Base-by-base conservation (phyloP, 2,329 filamentous ascomycete species). In the Orbilia blumenaviensis region DNA sequence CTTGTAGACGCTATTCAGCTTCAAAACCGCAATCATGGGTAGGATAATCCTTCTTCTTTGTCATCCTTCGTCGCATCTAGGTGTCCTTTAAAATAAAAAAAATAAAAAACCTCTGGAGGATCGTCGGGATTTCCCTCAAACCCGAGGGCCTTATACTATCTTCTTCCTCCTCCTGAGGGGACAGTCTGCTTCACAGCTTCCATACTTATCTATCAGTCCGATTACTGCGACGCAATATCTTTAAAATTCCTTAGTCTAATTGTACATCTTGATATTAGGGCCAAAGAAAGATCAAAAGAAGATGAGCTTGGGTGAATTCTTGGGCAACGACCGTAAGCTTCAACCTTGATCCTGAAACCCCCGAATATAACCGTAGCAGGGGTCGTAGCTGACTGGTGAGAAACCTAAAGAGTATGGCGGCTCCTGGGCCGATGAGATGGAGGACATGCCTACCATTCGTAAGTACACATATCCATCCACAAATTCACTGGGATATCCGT, bases 391-490 rank as follows among this genome's bases (percentile, higher is more conserved):
- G n/a, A 46, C 38, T 32, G 14, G 38, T 56, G 36, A 66, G n/a
- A 2, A 21, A 25, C 14, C 1, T 23, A 44, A 77, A 78, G 78
- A 66, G 81, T 87, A 90, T 82, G 93, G n/a, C n/a, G n/a, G 94
- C 6, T 98, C 95, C 80, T 99, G 95, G 95, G 95, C 95, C 81
- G 96, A 99, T 85, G 95, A 99, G 84, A 97, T 99, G 86, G 95
- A 99, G 85, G 93, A 97, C 82, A 86, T 87, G 84, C 88, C 88
- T 78, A 88, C 92, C 79, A 88, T 89, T 84, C 86, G 92, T 94
- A 87, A 86, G 90, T 86, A 29, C 16, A 12, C n/a, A 44, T 50
- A 44, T 18, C 46, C 18, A 7, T 36, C 44, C n/a, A n/a, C n/a
- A n/a, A n/a, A n/a, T n/a, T n/a, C n/a, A n/a, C n/a, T n/a, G n/a